Base-by-base conservation (phyloP, 768 basidiomycete species). In the Austroboletus festivus region DNA sequence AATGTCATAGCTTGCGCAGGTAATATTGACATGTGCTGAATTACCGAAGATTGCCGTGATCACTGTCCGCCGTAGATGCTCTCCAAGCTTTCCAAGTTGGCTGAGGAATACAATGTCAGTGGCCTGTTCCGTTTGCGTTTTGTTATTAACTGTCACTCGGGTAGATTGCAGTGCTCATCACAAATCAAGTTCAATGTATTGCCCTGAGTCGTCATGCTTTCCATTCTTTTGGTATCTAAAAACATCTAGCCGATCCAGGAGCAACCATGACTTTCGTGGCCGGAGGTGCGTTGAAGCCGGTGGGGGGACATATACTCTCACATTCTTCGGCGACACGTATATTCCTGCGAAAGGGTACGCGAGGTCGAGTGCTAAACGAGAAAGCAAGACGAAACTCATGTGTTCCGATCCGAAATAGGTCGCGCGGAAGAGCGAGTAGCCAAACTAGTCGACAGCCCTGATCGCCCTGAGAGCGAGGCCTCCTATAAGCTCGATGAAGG, bases 211-310 rank as follows among this genome's bases (percentile, higher is more conserved):
- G 1, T 42, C 23, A 46, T n/a, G 50, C 21, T 16, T 33, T 38
- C 13, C 8, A 6, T 20, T 16, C 18, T 19, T 19, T 18, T 33
- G 48, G 31, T 43, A 44, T 47, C 43, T 57, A 31, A 63, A 28
- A 11, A 22, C 40, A 58, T 46, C 55, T 60, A 89, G 89, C 93
- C 51, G 94, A 97, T 64, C 94, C 94, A 19, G 94, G 94, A 42
- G 93, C 93, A 42, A 91, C 88, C 3, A 89, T 89, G 85, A 90
- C 90, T 42, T 97, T 97, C 60, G 93, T 94, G 35, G 93, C 92
- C 21, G 93, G 93, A 34, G 89, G 92, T 28, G 89, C 89, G 18
- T 76, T 93, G 33, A 95, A 95, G 68, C 91, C 92, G 16, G 89
- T 94, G 38, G 90, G 89, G 33, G 90, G 90, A 0, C 90, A 93